Conservation (phyloP, 768 basidiomycete genomes). For the Trametes punicea region DNA sequence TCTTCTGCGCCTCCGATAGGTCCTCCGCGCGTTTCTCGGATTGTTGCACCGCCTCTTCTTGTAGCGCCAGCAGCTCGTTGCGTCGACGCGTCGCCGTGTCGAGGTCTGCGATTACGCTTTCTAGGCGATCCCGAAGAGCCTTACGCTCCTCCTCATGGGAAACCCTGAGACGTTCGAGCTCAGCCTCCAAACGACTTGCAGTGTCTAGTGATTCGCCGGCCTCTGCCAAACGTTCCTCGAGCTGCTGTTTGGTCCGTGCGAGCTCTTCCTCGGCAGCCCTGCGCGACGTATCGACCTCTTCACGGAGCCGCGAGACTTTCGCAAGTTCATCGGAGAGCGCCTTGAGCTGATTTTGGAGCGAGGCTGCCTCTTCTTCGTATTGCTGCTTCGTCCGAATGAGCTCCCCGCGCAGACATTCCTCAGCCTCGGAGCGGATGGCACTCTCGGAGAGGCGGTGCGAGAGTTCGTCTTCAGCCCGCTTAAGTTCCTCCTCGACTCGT, state of each 20-base stretch:
- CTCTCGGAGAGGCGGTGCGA: constrained; percentile 13
- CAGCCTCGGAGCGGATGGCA: constrained; percentile 11
- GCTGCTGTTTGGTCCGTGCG: constrained; percentile 19
- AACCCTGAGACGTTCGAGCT: constrained; percentile 8
- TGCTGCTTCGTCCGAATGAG: constrained; percentile 3
- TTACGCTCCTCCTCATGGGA: constrained; percentile 9
- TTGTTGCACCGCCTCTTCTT: constrained; percentile 7
- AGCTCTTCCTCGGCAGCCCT: constrained; percentile 22
- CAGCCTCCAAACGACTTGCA: constrained; percentile 16
- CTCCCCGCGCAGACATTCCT: constrained; percentile 13
- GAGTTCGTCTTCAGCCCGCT: constrained; percentile 20
- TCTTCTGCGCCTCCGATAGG: neutral
- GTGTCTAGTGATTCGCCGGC: constrained; percentile 19
- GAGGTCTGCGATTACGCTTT: constrained; percentile 2
- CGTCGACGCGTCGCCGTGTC: neutral
- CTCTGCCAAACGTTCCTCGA: constrained; percentile 27
- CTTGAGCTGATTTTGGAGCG: constrained; percentile 21
- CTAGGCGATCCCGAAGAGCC: constrained; percentile 6
- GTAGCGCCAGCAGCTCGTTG: constrained; percentile 14
- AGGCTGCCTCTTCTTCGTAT: constrained; percentile 9
- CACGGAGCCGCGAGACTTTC: constrained; percentile 8
- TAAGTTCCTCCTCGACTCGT: constrained; percentile 19
- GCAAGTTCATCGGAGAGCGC: constrained; percentile 20
- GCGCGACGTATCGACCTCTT: constrained; percentile 14
- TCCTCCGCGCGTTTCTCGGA: neutral